Base-by-base conservation (phyloP, 2,329 filamentous ascomycete genomes). In the Domatiomyces catenatus region DNA sequence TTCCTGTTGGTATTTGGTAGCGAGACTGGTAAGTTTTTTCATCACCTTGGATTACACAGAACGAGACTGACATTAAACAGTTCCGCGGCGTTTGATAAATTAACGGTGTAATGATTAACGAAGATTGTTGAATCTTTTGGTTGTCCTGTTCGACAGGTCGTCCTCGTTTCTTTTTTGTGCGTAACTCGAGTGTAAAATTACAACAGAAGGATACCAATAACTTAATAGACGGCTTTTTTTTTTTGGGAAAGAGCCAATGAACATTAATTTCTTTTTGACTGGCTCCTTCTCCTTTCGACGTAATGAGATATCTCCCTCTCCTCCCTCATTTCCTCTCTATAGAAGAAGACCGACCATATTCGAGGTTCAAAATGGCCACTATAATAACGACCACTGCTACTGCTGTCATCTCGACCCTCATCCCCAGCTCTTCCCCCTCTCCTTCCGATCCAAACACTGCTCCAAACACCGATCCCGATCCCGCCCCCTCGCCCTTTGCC, bases 1-100 rank as follows among this genome's bases (percentile, higher is more conserved):
- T 2, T 86, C 86, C 0, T 74, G 86, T 68, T 94, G 88, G 86
- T 95, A 95, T 71, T 76, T 98, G 73, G 75, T 96, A 59, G 83
- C 90, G 51, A 76, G 88, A 61, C 77, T 93, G 78, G 90, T 94
- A 67, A 79, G 87, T 39, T 39, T 24, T 24, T 24, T n/a, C 8
- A 32, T 28, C 22, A 44, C 7, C 5, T 19, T 44, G 3, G 15
- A n/a, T 8, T 8, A 7, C 10, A 2, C 7, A 44, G 8, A 15
- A 2, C 43, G 19, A 47, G 7, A 8, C 46, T 47, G 7, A 32
- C 26, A 22, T 47, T 22, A 2, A 19, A n/a, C 12, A 50, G 47
- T 49, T 51, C 36, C 49, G 47, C 46, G 49, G 48, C 22, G 48
- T 50, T 17, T 50, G 42, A 15, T 45, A 15, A n/a, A 5, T 45